These are phyloP conservation scores for Phialophora macrospora DNA, from an alignment of 2,329 filamentous ascomycete genomes.

Conservation along the genomic window DNA sequence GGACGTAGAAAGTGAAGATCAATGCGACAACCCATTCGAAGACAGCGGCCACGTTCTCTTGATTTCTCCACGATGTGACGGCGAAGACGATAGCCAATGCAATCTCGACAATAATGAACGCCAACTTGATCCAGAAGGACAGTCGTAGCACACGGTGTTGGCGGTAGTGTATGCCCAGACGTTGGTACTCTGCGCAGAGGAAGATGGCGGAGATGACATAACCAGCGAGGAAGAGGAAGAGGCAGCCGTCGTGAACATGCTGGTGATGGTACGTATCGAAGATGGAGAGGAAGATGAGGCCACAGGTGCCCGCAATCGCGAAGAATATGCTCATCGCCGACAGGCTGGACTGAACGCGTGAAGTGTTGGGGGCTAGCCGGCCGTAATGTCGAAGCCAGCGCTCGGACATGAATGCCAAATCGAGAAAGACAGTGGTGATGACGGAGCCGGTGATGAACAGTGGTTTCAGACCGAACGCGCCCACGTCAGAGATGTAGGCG, in stretches of 20 bases:
- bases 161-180: conserved; percentile 78
- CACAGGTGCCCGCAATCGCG: conserved; percentile 75
- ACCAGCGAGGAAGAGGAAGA: conserved; percentile 81
- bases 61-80: conserved; percentile 48
- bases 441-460: conserved; percentile 66
- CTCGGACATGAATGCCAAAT: conserved; percentile 79
- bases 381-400: conserved; percentile 83
- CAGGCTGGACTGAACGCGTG: conserved; percentile 32
- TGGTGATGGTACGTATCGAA: conserved; percentile 79
- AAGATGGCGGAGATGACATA: conserved; percentile 86
- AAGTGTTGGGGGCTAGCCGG: conserved; percentile 76
- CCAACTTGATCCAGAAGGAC: conserved; percentile 87
- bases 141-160: conserved; percentile 69
- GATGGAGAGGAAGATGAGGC: conserved; percentile 80
- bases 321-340: conserved; percentile 51
- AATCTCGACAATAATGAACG: conserved; percentile 81
- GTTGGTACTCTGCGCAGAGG: conserved; percentile 85
- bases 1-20: conserved; percentile 63
- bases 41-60: conserved; percentile 72
- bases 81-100: conserved; percentile 70
- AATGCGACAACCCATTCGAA: conserved; percentile 68
- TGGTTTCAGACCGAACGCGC: conserved; percentile 63
- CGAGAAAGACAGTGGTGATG: conserved; percentile 76
- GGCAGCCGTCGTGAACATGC: conserved; percentile 72
- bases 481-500: conserved; percentile 63